These are phyloP conservation scores for Metarhizium brunneum DNA, from an alignment of 2,329 filamentous ascomycete genomes.

Conservation along the genomic window DNA sequence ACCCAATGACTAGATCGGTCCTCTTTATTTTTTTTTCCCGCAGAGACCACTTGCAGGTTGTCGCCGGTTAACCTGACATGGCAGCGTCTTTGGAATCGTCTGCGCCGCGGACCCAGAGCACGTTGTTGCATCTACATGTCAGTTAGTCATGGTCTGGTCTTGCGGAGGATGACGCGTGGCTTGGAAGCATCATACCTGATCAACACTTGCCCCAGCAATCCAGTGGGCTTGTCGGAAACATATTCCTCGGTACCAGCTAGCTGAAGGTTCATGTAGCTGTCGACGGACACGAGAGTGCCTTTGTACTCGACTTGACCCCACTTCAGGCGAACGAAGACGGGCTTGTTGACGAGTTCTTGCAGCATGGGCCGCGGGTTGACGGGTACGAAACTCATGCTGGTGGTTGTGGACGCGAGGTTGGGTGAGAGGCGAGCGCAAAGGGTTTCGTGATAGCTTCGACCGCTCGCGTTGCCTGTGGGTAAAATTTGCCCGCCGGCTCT, in stretches of 20 bases:
- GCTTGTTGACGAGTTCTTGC: constrained; percentile 84
- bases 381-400: constrained; percentile 60
- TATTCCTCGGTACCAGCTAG: constrained; percentile 86
- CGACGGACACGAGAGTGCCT: constrained; percentile 81
- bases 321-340: constrained; percentile 87
- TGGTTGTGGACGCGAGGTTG: neutral
- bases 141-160: neutral
- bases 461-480: neutral
- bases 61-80: constrained; percentile 5
- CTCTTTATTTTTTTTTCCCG: neutral
- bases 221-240: constrained; percentile 78
- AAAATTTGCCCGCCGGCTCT: neutral
- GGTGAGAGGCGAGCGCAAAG: neutral
- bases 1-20: neutral
- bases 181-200: constrained; percentile 57
- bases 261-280: constrained; percentile 99
- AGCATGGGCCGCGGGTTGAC: constrained; percentile 96
- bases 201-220: constrained; percentile 78
- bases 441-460: neutral
- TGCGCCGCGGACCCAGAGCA: constrained; percentile 71
- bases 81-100: constrained; percentile 6
- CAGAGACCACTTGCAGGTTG: neutral
- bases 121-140: constrained; percentile 73
- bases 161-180: neutral
- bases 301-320: constrained; percentile 98